These are phyloP conservation scores for Dictyostelium discoideum DNA, from an alignment of 78 protist genomes.

Conservation along the genomic window DNA sequence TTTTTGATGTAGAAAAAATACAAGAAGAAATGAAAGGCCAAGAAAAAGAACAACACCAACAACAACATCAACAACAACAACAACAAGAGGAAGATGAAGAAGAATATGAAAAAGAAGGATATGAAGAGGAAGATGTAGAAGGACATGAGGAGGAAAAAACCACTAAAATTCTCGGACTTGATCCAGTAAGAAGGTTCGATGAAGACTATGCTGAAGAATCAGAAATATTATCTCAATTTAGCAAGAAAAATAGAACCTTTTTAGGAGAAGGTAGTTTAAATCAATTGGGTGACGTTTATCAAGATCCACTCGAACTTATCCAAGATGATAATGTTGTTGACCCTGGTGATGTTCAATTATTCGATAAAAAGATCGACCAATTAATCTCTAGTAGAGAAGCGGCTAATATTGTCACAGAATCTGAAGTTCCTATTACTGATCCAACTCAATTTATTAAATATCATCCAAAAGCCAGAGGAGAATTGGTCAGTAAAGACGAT, in stretches of 20 bases:
- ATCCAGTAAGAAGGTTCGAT: too few relatives aligned
- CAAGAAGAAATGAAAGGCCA: too few relatives aligned
- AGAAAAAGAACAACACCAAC: too few relatives aligned
- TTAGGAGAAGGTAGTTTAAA: neutral
- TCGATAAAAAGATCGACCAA: neutral
- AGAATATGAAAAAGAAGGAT: too few relatives aligned
- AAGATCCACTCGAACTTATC: neutral
- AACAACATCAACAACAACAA: too few relatives aligned
- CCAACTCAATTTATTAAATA: neutral
- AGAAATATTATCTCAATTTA: too few relatives aligned
- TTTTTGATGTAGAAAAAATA: too few relatives aligned
- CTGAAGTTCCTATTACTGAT: neutral
- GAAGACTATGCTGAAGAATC: neutral
- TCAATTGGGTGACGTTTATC: neutral
- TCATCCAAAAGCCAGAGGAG: neutral
- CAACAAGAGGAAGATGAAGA: neutral
- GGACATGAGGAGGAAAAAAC: too few relatives aligned
- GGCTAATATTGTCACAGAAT: neutral
- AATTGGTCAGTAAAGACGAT: neutral
- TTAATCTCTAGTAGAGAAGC: neutral
- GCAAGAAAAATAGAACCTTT: too few relatives aligned
- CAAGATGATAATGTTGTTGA: neutral
- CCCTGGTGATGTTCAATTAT: neutral
- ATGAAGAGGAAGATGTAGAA: neutral
- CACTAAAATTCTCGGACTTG: too few relatives aligned